These are phyloP conservation scores for Malus hybrid DNA, from an alignment of 331 rosid species.

Conservation along the genomic window DNA sequence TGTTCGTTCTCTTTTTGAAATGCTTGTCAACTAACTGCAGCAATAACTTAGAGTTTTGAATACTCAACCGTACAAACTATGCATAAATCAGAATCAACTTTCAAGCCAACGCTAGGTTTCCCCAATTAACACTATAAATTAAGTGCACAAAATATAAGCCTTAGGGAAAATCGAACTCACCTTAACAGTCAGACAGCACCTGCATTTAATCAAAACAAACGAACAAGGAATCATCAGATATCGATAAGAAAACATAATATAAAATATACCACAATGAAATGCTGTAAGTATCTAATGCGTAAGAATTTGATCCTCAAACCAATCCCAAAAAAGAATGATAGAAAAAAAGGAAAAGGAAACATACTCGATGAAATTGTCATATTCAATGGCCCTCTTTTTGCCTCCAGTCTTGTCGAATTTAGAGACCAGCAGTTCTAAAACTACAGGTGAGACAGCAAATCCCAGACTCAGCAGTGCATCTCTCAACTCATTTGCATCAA, in stretches of 20 bases:
- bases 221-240: constrained; percentile 7
- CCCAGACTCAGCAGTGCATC: constrained; percentile 54
- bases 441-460: constrained; percentile 63
- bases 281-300: too few species aligned
- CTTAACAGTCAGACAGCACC: constrained; percentile 98
- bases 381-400: constrained; percentile 68
- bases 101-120: background rate
- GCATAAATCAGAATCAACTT: background rate
- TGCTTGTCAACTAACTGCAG: background rate
- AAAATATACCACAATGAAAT: background rate
- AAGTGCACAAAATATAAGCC: background rate
- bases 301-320: background rate
- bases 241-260: background rate
- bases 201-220: constrained; percentile 34
- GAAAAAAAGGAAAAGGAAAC: background rate
- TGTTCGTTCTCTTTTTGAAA: background rate
- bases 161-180: constrained; percentile 29
- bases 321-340: background rate
- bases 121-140: background rate
- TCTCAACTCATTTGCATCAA: too few species aligned
- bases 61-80: background rate
- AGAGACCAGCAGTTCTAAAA: constrained; percentile 80
- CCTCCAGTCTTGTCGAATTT: constrained; percentile 96
- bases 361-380: constrained; percentile 93
- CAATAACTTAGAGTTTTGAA: background rate